Evolutionary conservation across 305 asterid genomes (phyloP).

Genomic region (Petunia hybrid): DNA sequence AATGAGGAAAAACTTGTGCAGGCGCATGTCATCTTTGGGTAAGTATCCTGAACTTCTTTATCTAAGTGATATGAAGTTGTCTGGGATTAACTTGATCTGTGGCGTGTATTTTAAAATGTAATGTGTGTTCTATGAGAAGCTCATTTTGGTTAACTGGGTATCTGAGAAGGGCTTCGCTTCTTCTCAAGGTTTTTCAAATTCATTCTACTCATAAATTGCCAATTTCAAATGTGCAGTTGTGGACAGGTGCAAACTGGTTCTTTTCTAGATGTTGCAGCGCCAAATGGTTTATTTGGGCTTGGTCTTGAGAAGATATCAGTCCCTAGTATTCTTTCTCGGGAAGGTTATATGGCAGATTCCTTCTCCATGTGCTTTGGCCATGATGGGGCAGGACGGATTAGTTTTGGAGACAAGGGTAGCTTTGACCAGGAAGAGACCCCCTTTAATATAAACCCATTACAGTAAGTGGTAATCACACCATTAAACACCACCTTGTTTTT

Average conservation of each 20-base stretch:
- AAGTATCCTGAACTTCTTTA: conserved; percentile 46
- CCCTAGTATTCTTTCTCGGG: conserved; percentile 71
- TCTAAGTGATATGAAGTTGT: conserved; percentile 30
- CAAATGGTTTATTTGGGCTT: conserved; percentile 85
- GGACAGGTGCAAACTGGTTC: conserved; percentile 91
- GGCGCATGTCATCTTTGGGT: conserved; percentile 81
- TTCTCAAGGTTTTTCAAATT: neutral
- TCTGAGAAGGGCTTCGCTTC: conserved; percentile 5
- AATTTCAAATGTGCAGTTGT: conserved; percentile 62
- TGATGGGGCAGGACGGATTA: conserved; percentile 75
- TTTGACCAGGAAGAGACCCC: conserved; percentile 82
- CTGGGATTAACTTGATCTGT: neutral
- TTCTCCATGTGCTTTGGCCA: conserved; percentile 91
- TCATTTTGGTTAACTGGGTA: neutral
- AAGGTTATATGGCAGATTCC: conserved; percentile 71
- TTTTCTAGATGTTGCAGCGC: conserved; percentile 79
- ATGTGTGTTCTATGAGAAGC: neutral
- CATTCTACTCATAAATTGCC: conserved; percentile 19
- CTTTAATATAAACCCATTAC: conserved; percentile 58
- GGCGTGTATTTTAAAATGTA: neutral
- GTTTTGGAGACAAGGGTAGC: conserved; percentile 90
- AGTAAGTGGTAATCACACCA: conserved; percentile 56
- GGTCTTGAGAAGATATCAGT: conserved; percentile 84
- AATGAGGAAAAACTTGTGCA: conserved; percentile 50
- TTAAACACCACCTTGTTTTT: neutral